Conservation (phyloP, 208 protist genomes). For the Crithidia bombi region DNA sequence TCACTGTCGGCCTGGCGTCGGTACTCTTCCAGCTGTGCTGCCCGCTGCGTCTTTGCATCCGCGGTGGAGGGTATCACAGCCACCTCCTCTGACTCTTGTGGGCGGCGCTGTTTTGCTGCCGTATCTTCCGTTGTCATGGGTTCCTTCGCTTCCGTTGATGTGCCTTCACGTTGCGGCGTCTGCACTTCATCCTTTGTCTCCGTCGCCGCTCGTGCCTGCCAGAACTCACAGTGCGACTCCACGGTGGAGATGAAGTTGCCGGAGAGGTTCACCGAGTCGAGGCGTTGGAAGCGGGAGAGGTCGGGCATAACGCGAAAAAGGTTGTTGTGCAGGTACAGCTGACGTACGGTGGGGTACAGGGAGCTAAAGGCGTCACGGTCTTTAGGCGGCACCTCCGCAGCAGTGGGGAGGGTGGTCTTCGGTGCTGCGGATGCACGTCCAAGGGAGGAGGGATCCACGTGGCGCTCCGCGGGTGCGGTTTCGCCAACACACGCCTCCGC, state of each 20-base stretch:
- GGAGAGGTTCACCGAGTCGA: conserved; percentile 91
- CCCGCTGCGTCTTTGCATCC: conserved; percentile 26
- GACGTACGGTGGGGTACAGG: conserved; percentile 81
- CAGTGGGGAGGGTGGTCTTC: conserved; percentile 14
- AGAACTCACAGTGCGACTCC: conserved; percentile 56
- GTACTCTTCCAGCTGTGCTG: conserved; percentile 36
- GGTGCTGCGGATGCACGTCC: neutral
- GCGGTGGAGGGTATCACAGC: conserved; percentile 15
- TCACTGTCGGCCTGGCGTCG: conserved; percentile 33
- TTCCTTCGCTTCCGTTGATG: neutral
- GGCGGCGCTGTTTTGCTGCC: neutral
- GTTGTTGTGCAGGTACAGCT: conserved; percentile 95
- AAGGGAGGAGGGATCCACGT: conserved; percentile 20
- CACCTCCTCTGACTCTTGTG: neutral
- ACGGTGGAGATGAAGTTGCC: conserved; percentile 87
- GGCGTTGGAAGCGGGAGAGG: conserved; percentile 77
- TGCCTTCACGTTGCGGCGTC: neutral
- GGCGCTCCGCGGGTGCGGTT: conserved; percentile 10
- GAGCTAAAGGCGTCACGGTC: conserved; percentile 81
- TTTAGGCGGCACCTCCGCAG: conserved; percentile 20
- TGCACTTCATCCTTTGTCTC: neutral
- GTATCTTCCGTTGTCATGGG: neutral
- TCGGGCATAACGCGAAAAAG: conserved; percentile 85
- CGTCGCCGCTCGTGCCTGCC: conserved; percentile 31
- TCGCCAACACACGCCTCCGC: conserved; percentile 10